Evolutionary conservation across 2,329 filamentous ascomycete species (phyloP).

Genomic region (Paracoccidioides lutzii): DNA sequence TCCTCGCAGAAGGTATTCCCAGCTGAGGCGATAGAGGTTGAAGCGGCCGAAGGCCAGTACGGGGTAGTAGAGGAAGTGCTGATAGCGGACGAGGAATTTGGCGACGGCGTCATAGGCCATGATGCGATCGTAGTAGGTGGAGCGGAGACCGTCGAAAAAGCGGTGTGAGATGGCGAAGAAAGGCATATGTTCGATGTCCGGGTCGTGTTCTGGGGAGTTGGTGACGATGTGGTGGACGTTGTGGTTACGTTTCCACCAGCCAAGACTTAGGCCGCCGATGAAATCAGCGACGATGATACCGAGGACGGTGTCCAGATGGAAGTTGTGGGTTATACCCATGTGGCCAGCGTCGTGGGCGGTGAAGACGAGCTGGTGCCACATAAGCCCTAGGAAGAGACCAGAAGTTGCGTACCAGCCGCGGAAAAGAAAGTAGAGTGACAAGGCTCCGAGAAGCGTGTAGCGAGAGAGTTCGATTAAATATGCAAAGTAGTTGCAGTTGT

Average conservation of each 20-base stretch:
- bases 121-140: slow-evolving; percentile 69
- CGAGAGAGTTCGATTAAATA: slow-evolving; percentile 64
- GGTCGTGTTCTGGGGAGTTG: slow-evolving; percentile 88
- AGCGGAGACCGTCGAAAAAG: slow-evolving; percentile 58
- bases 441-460: slow-evolving; percentile 54
- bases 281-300: slow-evolving; percentile 86
- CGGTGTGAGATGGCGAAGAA: slow-evolving; percentile 79
- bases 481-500: slow-evolving; percentile 67
- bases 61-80: slow-evolving; percentile 73
- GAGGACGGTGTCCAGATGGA: slow-evolving; percentile 67
- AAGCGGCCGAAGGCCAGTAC: slow-evolving; percentile 71
- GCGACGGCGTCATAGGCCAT: slow-evolving; percentile 69
- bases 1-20: slow-evolving; percentile 59
- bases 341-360: slow-evolving; percentile 90
- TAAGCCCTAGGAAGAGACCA: slow-evolving; percentile 60
- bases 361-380: slow-evolving; percentile 95
- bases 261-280: slow-evolving; percentile 73
- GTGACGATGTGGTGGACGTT: slow-evolving; percentile 97
- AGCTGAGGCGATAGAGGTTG: slow-evolving; percentile 74
- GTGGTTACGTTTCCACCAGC: slow-evolving; percentile 96
- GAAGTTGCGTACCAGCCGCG: slow-evolving; percentile 56
- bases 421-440: slow-evolving; percentile 49
- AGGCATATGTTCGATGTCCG: slow-evolving; percentile 84
- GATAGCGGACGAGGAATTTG: slow-evolving; percentile 55
- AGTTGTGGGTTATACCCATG: slow-evolving; percentile 92